Evolutionary conservation across 2,329 filamentous ascomycete species (phyloP).

Genomic region (Penicillium sp.): DNA sequence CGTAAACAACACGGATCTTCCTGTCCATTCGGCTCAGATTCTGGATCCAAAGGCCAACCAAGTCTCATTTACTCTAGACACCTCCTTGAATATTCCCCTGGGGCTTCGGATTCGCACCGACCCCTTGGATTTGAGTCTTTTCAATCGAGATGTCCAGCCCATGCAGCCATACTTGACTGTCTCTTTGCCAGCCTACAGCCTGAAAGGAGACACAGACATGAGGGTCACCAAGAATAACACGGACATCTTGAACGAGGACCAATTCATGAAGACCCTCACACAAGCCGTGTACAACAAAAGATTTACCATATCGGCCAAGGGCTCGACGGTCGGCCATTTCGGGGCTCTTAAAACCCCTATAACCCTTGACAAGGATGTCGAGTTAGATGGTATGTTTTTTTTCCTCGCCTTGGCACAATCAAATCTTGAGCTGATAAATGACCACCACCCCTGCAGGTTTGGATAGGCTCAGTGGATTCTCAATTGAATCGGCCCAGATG

Average conservation of each 20-base stretch:
- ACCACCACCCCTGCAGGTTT: conserved; percentile 26
- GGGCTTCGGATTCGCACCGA: conserved; percentile 28
- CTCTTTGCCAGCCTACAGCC: conserved; percentile 14
- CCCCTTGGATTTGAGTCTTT: conserved; percentile 44
- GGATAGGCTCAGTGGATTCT: conserved; percentile 45
- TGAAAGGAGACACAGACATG: conserved; percentile 37
- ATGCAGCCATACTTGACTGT: conserved; percentile 20
- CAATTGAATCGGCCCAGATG: conserved; percentile 40
- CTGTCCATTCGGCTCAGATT: conserved; percentile 24
- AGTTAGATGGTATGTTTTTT: conserved; percentile 33
- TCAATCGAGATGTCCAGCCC: conserved; percentile 42
- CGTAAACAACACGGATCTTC: conserved; percentile 26
- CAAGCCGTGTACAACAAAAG: conserved; percentile 43
- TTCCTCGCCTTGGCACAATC: not conserved
- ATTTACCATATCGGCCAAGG: conserved; percentile 44
- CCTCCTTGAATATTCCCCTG: conserved; percentile 20
- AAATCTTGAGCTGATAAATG: not conserved
- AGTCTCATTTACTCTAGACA: conserved; percentile 26
- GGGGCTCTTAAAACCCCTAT: conserved; percentile 44
- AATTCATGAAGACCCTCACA: conserved; percentile 46
- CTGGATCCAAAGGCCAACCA: conserved; percentile 20
- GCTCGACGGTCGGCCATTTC: conserved; percentile 42
- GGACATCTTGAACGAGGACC: conserved; percentile 41
- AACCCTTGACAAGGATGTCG: conserved; percentile 47
- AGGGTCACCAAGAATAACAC: conserved; percentile 40